Evolutionary conservation across 139 green algal species (phyloP), one percentile per base, ranked within the genome.

Genomic region (Dunaliella primolecta): DNA sequence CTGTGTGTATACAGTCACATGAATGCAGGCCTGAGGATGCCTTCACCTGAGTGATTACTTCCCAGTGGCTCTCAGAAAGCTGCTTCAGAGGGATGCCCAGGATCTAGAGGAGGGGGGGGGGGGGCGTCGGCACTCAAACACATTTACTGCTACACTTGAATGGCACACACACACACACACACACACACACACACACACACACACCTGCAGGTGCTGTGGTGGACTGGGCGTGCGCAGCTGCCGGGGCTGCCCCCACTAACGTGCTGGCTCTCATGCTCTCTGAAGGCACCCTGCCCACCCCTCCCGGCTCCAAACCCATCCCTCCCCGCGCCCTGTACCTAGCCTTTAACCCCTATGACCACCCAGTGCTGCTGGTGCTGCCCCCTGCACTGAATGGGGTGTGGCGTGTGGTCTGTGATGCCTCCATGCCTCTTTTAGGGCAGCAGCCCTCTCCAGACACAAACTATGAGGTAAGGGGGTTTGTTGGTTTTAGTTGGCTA

Each of bases 301-400:
- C 46, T 15, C 46, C 46, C 7, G 46, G 46, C 46, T 25, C 46
- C 15, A 7, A 25, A 15, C 46, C 46, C 7, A 15, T 64, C 46
- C 46, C 46, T 15, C 46, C 46, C 46, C 80, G 80, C 3, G 56
- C 55, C 7, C 2, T 84, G 3, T 84, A 77, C 56, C 27, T 75
- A 24, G 80, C 56, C n/a, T n/a, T 84, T 31, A 84, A 84, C 80
- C 80, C 80, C 27, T 78, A 84, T 55, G 11, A 36, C 20, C 25
- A 78, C 11, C 80, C 55, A 3, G 80, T 84, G 30, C 30, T 25
- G 2, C 2, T 84, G 30, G 80, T 55, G 31, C 55, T 84, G 30
- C 80, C 80, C 21, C n/a, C n/a, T 36, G n/a, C 75, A 11, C 29
- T 80, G 75, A 33, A 33, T 33, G 75, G 75, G 2, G 33, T 33